Evolutionary conservation across 352 stramenopile genomes (phyloP), one percentile per base, ranked within the genome.

Genomic region (Hyphochytrium catenoides): DNA sequence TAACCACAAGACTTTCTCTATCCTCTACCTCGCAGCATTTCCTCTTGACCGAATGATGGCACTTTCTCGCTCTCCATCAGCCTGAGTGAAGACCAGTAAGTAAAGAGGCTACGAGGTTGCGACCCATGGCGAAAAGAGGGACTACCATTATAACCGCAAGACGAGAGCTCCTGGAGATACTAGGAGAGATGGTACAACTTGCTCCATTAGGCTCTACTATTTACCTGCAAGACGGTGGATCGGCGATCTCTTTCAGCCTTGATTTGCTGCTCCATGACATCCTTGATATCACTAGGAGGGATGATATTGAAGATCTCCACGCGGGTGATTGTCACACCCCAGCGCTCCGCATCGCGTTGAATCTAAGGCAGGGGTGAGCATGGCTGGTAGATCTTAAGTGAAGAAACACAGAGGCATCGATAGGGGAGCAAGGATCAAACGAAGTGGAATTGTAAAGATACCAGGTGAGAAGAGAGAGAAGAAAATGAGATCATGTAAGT

Each of bases 221-320:
- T 22, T 41, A 44, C 39, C 31, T 46, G 31, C n/a, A 57, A 40
- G 6, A 57, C 49, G 18, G 50, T 33, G 12, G 49, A 46, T 8
- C 49, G 41, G 24, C 49, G 49, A 17, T 16, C 33, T 23, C 49
- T 40, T 23, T 57, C 49, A 18, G 45, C 48, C 32, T 48, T 48
- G 35, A 57, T 57, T 27, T 57, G 49, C 27, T 52, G 45, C 26
- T 57, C 46, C 49, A 57, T 57, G 16, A 46, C 49, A 11, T 30
- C 18, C 30, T 50, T 53, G 24, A 57, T 51, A 24, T 57, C 49
- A 7, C 23, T 24, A n/a, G 49, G 49, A 27, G 49, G 49, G 14
- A 52, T 15, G 16, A 57, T 57, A 26, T 57, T 52, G 38, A 54
- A 52, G 40, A 57, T 57, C 44, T 57, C 49, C 21, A 57, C 49